phyloP scores from a whole-genome alignment of 176 grass and related monocot species.

The Metroxylon sagu region DNA sequence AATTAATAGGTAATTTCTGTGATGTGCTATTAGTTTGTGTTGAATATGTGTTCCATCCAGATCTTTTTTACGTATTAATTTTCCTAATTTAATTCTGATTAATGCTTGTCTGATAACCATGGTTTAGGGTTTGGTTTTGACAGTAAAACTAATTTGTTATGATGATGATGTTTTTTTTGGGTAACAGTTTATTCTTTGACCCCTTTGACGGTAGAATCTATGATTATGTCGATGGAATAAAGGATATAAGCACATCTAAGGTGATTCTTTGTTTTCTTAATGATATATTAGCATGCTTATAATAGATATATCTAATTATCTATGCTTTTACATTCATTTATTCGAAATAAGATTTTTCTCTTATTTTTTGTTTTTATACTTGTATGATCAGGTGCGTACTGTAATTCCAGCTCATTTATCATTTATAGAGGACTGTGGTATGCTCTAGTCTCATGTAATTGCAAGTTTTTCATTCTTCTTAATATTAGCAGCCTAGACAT shows the following conservation, averaged over 20 bases:
- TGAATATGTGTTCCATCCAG: no score
- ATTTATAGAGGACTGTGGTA: slow-evolving; percentile 81
- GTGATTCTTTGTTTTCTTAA: slow-evolving; percentile 21
- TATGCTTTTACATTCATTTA: no score
- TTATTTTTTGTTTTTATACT: slow-evolving; percentile 18
- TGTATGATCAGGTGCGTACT: slow-evolving; percentile 48
- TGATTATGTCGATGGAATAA: slow-evolving; percentile 90
- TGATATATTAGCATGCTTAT: no score
- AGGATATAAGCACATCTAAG: slow-evolving; percentile 65
- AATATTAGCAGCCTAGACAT: no score
- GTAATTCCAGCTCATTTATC: slow-evolving; percentile 67
- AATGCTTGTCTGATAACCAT: no score
- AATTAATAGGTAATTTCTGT: slow-evolving; percentile 56
- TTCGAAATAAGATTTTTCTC: not conserved
- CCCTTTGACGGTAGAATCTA: slow-evolving; percentile 49
- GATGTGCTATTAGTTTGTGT: not conserved
- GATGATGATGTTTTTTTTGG: not conserved
- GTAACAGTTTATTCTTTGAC: slow-evolving; percentile 74
- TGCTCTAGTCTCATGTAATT: slow-evolving; percentile 2
- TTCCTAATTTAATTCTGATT: no score
- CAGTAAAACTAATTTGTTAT: not conserved
- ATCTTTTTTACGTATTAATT: no score
- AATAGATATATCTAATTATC: no score
- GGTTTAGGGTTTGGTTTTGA: no score
- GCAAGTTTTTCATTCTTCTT: no score